Evolutionary conservation across 257 asterid genomes (phyloP).

Genomic region (Solanum pimpinellifolium): DNA sequence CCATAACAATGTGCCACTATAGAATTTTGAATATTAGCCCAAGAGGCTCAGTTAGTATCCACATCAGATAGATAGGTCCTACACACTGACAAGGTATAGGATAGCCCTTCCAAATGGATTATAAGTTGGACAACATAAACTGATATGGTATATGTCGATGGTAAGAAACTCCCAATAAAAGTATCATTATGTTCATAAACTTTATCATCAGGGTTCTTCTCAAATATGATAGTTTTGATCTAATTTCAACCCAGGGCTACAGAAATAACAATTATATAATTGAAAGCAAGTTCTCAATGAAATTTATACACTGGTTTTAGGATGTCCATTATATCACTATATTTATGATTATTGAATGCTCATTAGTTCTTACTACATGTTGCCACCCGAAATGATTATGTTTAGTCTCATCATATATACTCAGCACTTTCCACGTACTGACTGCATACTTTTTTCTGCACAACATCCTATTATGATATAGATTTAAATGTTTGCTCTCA

Average conservation of each 20-base stretch:
- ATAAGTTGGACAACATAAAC: neutral
- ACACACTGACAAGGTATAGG: neutral
- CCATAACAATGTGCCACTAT: neutral
- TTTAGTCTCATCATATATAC: neutral
- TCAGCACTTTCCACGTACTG: neutral
- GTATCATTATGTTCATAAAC: neutral
- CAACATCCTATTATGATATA: neutral
- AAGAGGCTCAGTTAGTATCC: neutral
- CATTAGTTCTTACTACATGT: neutral
- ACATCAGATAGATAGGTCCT: neutral
- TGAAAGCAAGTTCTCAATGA: neutral
- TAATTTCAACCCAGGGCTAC: neutral
- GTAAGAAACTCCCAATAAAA: neutral
- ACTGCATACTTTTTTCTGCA: neutral
- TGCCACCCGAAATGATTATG: neutral
- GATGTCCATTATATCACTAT: neutral
- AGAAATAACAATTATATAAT: neutral
- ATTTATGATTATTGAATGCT: neutral
- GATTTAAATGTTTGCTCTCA: neutral
- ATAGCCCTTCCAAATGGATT: neutral
- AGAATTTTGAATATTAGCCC: neutral
- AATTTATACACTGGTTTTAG: neutral
- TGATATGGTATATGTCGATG: neutral
- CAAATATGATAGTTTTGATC: neutral
- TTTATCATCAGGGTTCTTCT: neutral